Conservation (phyloP, 2,329 filamentous ascomycete genomes). For the Fusarium pseudograminearum region DNA sequence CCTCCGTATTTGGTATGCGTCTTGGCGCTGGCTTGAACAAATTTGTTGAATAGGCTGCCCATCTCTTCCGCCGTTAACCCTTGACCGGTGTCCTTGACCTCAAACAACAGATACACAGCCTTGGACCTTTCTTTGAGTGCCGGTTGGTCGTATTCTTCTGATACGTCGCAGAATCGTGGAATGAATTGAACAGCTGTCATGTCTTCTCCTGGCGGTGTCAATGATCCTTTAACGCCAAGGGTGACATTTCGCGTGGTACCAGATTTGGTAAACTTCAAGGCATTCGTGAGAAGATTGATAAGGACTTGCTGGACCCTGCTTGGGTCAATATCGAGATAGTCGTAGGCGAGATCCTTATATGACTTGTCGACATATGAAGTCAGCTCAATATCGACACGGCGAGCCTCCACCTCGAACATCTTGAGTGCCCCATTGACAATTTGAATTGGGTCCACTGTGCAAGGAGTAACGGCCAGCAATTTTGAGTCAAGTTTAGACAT, state of each 20-base stretch:
- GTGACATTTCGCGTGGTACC: conserved; percentile 68
- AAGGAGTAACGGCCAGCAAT: conserved; percentile 77
- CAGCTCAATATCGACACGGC: conserved; percentile 75
- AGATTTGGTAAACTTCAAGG: conserved; percentile 82
- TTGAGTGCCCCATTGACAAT: conserved; percentile 77
- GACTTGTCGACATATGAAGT: conserved; percentile 72
- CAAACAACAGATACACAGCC: conserved; percentile 75
- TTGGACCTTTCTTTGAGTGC: conserved; percentile 53
- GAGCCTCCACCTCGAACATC: conserved; percentile 82
- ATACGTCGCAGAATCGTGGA: conserved; percentile 64
- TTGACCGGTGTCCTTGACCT: conserved; percentile 81
- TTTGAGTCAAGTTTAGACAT: conserved; percentile 82
- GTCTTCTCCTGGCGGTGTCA: conserved; percentile 54
- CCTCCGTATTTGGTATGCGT: conserved; percentile 85
- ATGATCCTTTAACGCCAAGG: conserved; percentile 61
- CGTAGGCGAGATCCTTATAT: conserved; percentile 67
- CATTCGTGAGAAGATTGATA: conserved; percentile 84
- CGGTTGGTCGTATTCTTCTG: conserved; percentile 54
- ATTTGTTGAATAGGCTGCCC: conserved; percentile 80
- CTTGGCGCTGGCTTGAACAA: conserved; percentile 80
- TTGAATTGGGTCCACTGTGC: conserved; percentile 74
- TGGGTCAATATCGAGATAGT: conserved; percentile 78
- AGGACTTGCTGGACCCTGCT: conserved; percentile 81
- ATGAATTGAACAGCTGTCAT: conserved; percentile 70
- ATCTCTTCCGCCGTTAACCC: conserved; percentile 78